phyloP scores from a whole-genome alignment of 345 rosid species.

The Fremontodendron californicum region DNA sequence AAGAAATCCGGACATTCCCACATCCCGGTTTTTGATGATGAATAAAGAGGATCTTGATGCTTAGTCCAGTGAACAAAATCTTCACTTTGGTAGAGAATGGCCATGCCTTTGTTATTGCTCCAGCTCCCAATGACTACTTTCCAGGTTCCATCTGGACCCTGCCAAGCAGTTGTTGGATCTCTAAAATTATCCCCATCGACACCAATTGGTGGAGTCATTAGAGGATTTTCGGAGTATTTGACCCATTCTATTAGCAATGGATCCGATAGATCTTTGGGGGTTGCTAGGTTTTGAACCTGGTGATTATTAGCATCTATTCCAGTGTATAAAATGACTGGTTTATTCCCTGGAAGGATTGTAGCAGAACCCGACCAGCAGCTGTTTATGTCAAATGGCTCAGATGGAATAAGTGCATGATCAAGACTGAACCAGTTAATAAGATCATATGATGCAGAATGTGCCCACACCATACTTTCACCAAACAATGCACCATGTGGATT shows the following conservation, averaged over 20 bases:
- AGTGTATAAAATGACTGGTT: conserved; percentile 57
- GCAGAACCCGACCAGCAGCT: conserved; percentile 54
- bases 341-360: conserved; percentile 42
- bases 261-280: conserved; percentile 49
- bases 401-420: conserved; percentile 47
- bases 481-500: conserved; percentile 56
- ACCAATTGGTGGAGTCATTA: conserved; percentile 46
- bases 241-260: conserved; percentile 62
- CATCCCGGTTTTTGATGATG: background rate
- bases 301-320: conserved; percentile 36
- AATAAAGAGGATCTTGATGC: background rate
- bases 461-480: conserved; percentile 37
- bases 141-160: background rate
- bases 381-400: conserved; percentile 49
- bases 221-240: conserved; percentile 48
- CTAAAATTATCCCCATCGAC: conserved; percentile 40
- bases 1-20: background rate
- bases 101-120: background rate
- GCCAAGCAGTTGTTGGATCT: conserved; percentile 22
- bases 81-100: background rate
- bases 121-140: background rate
- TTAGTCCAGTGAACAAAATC: background rate
- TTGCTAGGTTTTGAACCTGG: conserved; percentile 64
- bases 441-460: conserved; percentile 20
- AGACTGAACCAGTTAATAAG: conserved; percentile 67